Evolutionary conservation across 345 rosid species (phyloP), one percentile per base, ranked within the genome.

Genomic region (Populus ilicifolia): DNA sequence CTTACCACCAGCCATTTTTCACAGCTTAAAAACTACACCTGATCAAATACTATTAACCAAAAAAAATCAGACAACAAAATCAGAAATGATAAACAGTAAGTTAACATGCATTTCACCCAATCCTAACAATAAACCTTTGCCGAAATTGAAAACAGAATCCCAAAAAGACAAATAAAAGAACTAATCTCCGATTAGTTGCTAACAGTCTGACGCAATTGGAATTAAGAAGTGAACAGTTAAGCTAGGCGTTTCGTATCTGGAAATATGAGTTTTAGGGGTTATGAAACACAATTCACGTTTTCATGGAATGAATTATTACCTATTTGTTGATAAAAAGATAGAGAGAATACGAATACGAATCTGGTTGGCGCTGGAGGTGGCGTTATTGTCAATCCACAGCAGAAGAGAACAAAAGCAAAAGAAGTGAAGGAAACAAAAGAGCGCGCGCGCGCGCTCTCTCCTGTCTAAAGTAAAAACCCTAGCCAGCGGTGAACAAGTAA

Each of bases 1-100:
- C 83, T 88, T 93, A 46, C 93, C 97, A 44, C 88, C 89, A 81
- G 68, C 2, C 27, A 23, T 63, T 30, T 63, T 63, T 52, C 59
- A 52, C 23, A 52, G n/a, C 23, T 52, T 52, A 52, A 52, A 52
- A 18, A 52, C 7, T 20, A 52, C 23, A 52, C 59, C 59, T 52
- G 59, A 21, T 52, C 59, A 20, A 20, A 52, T 17, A 52, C 6
- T 20, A 30, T 25, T 16, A 30, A 65, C 36, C 8, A 25, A 33
- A 65, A 65, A 29, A 65, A 2, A 65, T 29, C 69, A 25, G 9
- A 17, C 41, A 29, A 5, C 38, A 20, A 30, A 27, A 65, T 30
- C 20, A 65, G 20, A 65, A 5, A 33, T 35, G 9, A 20, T 20
- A 52, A 20, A 52, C 23, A 52, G n/a, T 52, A 1, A 18, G 20